Conservation (phyloP, 2,329 filamentous ascomycete species). For the Coniella vitis region DNA sequence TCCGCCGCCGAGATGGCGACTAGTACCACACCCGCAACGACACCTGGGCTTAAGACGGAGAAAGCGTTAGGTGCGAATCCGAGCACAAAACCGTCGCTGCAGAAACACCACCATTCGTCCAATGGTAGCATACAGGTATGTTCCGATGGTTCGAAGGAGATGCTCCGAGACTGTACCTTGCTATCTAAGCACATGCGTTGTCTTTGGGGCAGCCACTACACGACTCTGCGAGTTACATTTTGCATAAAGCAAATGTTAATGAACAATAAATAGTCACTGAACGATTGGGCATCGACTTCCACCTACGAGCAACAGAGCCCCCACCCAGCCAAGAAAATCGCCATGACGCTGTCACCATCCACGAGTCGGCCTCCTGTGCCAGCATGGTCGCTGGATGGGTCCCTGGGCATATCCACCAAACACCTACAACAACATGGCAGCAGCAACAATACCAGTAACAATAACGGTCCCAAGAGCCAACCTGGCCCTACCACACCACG, state of each 20-base stretch:
- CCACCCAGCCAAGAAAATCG: slow-evolving; percentile 46
- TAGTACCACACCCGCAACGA: slow-evolving; percentile 27
- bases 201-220: no score
- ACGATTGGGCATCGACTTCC: slow-evolving; percentile 39
- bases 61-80: slow-evolving; percentile 16
- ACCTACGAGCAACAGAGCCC: slow-evolving; percentile 32
- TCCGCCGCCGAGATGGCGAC: slow-evolving; percentile 30
- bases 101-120: slow-evolving; percentile 24
- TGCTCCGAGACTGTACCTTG: no score
- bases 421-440: background rate
- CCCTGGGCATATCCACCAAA: slow-evolving; percentile 10
- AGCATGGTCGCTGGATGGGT: slow-evolving; percentile 37
- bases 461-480: slow-evolving; percentile 6
- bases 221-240: no score
- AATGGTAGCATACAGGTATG: slow-evolving; percentile 29
- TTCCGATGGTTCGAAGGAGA: no score
- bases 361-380: slow-evolving; percentile 48
- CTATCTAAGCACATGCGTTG: no score
- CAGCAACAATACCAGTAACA: background rate
- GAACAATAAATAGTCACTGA: slow-evolving; percentile 24
- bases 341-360: slow-evolving; percentile 47
- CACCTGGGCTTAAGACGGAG: slow-evolving; percentile 14
- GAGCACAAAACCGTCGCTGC: slow-evolving; percentile 20
- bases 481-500: slow-evolving; percentile 19
- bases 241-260: background rate